phyloP scores from a whole-genome alignment of 23 red algal species.

The Gracilaria gracilis region DNA sequence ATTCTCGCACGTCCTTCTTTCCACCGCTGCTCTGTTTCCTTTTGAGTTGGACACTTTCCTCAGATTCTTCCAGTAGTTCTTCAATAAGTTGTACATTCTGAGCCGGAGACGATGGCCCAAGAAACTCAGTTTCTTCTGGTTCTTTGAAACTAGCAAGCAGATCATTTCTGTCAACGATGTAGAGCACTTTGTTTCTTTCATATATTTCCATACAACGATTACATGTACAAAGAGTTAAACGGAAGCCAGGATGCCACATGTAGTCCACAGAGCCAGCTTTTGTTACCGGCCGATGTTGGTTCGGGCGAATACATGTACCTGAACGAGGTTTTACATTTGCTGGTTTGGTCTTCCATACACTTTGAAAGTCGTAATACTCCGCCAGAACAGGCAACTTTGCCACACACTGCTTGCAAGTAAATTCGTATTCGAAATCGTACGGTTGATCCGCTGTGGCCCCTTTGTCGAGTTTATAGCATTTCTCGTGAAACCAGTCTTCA shows the following conservation, averaged over 20 bases:
- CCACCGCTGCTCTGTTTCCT: background rate
- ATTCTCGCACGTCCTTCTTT: background rate
- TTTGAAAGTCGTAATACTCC: slow-evolving; percentile 52
- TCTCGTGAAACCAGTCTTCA: slow-evolving; percentile 78
- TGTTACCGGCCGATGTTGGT: background rate
- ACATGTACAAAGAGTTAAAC: slow-evolving; percentile 50
- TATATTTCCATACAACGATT: slow-evolving; percentile 35
- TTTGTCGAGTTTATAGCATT: slow-evolving; percentile 40
- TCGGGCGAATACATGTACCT: slow-evolving; percentile 38
- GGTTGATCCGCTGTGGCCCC: background rate
- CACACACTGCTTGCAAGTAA: slow-evolving; percentile 64
- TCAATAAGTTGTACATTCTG: slow-evolving; percentile 23
- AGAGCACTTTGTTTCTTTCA: background rate
- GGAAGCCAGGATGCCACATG: slow-evolving; percentile 50
- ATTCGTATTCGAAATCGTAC: slow-evolving; percentile 53
- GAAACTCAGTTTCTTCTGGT: slow-evolving; percentile 10
- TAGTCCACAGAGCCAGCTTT: slow-evolving; percentile 51
- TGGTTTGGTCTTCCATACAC: slow-evolving; percentile 13
- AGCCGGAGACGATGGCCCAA: slow-evolving; percentile 9
- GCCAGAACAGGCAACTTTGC: slow-evolving; percentile 52
- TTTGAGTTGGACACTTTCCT: background rate
- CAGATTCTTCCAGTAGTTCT: background rate
- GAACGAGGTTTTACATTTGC: too few relatives aligned
- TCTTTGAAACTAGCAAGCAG: background rate
- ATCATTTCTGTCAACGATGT: slow-evolving; percentile 50